Evolutionary conservation across 345 rosid species (phyloP).

Genomic region (Brassica napus): DNA sequence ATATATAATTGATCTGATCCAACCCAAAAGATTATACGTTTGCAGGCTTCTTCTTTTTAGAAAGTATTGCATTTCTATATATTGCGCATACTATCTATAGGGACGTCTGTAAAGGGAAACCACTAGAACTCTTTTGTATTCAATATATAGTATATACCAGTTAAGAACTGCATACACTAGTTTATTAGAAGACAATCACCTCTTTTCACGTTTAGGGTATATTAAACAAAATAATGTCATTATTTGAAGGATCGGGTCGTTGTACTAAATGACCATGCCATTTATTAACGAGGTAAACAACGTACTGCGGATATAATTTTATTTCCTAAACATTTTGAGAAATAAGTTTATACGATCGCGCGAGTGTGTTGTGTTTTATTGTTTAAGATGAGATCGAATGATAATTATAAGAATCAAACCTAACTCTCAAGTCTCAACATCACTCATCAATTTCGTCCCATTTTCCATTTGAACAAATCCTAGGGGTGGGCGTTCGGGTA

Average conservation of each 20-base stretch:
- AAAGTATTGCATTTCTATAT: conserved; percentile 1
- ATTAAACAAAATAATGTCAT: not conserved
- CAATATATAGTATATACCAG: not conserved
- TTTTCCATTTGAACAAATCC: conserved; percentile 12
- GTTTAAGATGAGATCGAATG: conserved; percentile 33
- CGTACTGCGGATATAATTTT: not conserved
- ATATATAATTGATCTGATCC: conserved; percentile 17
- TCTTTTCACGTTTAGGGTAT: conserved; percentile 1
- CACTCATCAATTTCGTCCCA: conserved; percentile 33
- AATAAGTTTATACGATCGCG: too few relatives aligned
- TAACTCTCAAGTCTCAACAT: conserved; percentile 28
- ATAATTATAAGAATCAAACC: conserved; percentile 23
- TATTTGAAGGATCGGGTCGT: not conserved
- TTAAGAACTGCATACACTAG: not conserved
- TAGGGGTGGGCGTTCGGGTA: too few relatives aligned
- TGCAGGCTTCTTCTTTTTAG: conserved; percentile 33
- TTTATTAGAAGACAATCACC: not conserved
- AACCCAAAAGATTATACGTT: not conserved
- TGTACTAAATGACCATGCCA: not conserved
- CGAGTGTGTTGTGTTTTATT: not conserved
- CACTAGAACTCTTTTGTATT: not conserved
- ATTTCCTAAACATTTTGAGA: not conserved
- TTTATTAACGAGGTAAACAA: not conserved
- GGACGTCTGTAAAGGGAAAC: conserved; percentile 25
- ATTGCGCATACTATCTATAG: conserved; percentile 21